A percentile compares a stretch with the other conserved stretches of the same genome.
phyloP scores from a whole-genome alignment of 805 yeast genomes.

The Kodamaea nitidulidarum region DNA sequence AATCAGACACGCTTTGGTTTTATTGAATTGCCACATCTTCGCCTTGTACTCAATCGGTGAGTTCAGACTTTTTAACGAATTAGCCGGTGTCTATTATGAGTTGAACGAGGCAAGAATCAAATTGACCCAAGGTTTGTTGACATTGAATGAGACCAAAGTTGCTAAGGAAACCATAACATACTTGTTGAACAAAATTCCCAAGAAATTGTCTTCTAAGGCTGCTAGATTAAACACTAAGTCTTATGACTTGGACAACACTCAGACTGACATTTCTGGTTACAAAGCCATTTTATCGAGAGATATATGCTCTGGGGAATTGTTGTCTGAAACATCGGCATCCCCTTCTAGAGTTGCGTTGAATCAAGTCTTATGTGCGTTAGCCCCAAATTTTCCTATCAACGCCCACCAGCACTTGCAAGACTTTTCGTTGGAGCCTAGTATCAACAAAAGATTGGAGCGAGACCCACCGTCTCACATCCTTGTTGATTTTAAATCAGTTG shows the following conservation, averaged over 20 bases:
- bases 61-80: conserved; percentile 55
- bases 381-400: conserved; percentile 63
- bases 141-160: conserved; percentile 46
- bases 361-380: conserved; percentile 67
- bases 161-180: conserved; percentile 51
- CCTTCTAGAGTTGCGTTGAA: conserved; percentile 62
- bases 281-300: conserved; percentile 67
- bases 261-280: conserved; percentile 58
- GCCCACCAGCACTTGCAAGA: conserved; percentile 26
- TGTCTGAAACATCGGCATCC: conserved; percentile 35
- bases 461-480: conserved; percentile 62
- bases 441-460: conserved; percentile 44
- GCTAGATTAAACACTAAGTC: conserved; percentile 38
- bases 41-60: conserved; percentile 71
- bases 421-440: conserved; percentile 41
- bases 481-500: conserved; percentile 71
- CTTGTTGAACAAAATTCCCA: conserved; percentile 56
- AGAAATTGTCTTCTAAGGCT: conserved; percentile 46
- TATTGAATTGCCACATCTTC: conserved; percentile 60
- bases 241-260: conserved; percentile 36
- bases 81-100: conserved; percentile 49
- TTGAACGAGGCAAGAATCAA: conserved; percentile 57
- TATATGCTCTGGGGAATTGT: conserved; percentile 53
- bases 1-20: conserved; percentile 51
- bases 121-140: conserved; percentile 47